These are phyloP conservation scores for Hypholoma sublateritium DNA, from an alignment of 768 basidiomycete species.

Conservation along the genomic window DNA sequence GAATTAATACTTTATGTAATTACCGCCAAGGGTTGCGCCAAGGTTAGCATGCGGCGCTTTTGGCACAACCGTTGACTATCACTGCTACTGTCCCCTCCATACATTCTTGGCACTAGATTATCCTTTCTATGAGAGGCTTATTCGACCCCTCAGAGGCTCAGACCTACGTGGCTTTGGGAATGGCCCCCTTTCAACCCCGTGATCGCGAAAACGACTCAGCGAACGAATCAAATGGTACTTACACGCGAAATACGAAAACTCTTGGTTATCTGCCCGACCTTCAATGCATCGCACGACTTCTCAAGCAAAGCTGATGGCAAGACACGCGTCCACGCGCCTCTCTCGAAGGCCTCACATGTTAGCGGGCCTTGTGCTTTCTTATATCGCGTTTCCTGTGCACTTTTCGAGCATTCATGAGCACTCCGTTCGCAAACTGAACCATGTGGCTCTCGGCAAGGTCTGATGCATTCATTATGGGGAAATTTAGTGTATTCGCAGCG, in stretches of 20 bases:
- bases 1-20: background rate
- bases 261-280: background rate
- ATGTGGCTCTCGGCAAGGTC: background rate
- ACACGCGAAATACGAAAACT: background rate
- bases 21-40: background rate
- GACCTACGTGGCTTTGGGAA: too few relatives aligned
- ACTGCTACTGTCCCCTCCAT: background rate
- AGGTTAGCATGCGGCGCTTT: background rate
- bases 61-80: background rate
- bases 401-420: background rate
- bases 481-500: background rate
- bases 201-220: too few relatives aligned
- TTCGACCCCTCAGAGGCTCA: too few relatives aligned
- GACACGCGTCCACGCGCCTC: background rate
- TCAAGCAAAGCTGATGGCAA: background rate
- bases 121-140: too few relatives aligned
- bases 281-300: background rate
- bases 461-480: background rate
- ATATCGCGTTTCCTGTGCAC: background rate
- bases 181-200: too few relatives aligned
- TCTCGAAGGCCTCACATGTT: background rate
- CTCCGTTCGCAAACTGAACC: background rate
- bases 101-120: too few relatives aligned
- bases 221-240: background rate
- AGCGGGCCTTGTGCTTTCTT: background rate